Percentiles rank a stretch among this genome's conserved stretches.
phyloP scores from a whole-genome alignment of 2,329 filamentous ascomycete species.

The Phialocephala subalpina region DNA sequence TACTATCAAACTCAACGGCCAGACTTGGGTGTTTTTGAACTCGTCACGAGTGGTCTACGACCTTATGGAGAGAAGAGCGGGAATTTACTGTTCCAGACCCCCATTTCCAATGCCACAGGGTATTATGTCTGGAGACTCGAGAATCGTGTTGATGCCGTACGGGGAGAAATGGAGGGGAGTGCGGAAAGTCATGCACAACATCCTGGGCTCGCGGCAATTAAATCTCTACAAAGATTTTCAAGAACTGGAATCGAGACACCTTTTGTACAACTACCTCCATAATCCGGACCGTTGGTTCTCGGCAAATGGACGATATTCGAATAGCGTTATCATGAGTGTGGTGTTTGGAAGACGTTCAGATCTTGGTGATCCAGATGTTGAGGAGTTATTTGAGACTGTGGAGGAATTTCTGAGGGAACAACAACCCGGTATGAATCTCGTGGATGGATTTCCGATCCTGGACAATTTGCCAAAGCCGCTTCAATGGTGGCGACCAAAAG shows the following conservation, averaged over 20 bases:
- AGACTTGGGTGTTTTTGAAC: constrained; percentile 52
- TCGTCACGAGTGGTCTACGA: constrained; percentile 47
- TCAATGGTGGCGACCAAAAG: constrained; percentile 42
- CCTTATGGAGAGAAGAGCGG: constrained; percentile 26
- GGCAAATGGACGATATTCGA: constrained; percentile 41
- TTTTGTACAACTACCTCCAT: constrained; percentile 40
- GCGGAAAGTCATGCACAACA: constrained; percentile 44
- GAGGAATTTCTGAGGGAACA: background rate
- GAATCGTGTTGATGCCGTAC: constrained; percentile 43
- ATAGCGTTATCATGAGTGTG: constrained; percentile 43
- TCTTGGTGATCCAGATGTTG: constrained; percentile 27
- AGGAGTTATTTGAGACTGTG: background rate
- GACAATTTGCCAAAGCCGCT: constrained; percentile 40
- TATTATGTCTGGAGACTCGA: constrained; percentile 38
- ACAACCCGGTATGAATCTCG: constrained; percentile 38
- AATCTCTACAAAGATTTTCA: constrained; percentile 40
- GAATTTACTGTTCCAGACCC: constrained; percentile 29
- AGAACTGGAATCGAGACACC: constrained; percentile 40
- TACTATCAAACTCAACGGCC: constrained; percentile 29
- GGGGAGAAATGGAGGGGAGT: constrained; percentile 37
- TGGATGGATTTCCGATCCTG: constrained; percentile 43
- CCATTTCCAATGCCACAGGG: constrained; percentile 31
- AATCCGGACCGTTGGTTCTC: constrained; percentile 37
- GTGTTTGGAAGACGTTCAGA: constrained; percentile 38
- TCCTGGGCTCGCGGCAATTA: constrained; percentile 37